Conservation (phyloP, 1,284 basidiomycete genomes). For the Phaffia rhodozyma region DNA sequence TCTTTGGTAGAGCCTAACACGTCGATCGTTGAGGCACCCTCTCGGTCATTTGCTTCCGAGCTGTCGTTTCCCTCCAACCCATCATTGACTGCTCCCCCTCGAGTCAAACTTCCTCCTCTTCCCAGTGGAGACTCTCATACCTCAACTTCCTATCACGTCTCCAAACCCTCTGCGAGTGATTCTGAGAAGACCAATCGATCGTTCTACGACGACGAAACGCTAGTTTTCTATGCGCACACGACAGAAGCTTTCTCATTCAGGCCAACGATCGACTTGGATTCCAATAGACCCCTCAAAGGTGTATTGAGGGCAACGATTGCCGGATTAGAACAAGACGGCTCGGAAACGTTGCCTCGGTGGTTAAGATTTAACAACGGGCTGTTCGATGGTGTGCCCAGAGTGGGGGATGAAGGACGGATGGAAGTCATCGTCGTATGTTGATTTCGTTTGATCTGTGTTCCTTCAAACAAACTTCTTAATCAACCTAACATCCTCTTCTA, state of each 20-base stretch:
- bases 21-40: not conserved
- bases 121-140: not conserved
- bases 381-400: constrained; percentile 7
- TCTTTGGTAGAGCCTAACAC: too few relatives aligned
- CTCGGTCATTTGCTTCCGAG: not conserved
- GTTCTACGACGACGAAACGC: not conserved
- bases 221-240: not conserved
- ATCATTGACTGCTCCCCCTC: not conserved
- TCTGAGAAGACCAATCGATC: too few relatives aligned
- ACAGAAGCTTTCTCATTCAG: constrained; percentile 9
- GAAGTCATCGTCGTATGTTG: constrained; percentile 5
- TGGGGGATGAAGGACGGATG: constrained; percentile 3
- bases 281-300: constrained; percentile 1
- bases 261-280: constrained; percentile 1
- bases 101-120: not conserved
- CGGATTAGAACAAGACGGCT: not conserved
- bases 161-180: too few relatives aligned
- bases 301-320: not conserved
- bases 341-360: constrained; percentile 1
- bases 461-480: not conserved
- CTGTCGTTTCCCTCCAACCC: not conserved
- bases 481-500: not conserved
- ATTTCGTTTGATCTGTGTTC: not conserved
- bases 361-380: constrained; percentile 8
- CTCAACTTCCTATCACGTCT: not conserved